Conservation (phyloP, 345 rosid genomes). For the Microcos paniculata region DNA sequence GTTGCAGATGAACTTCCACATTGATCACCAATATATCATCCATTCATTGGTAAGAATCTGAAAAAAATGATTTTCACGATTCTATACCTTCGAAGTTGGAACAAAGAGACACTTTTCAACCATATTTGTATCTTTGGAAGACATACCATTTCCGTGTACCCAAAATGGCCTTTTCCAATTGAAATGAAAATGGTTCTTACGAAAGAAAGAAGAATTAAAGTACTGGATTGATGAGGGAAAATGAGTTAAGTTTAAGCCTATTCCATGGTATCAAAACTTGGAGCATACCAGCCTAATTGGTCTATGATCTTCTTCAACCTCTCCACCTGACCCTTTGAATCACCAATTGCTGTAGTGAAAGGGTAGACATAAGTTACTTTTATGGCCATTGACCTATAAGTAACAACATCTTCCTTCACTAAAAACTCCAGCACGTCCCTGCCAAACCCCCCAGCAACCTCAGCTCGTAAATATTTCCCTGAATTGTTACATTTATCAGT, state of each 20-base stretch:
- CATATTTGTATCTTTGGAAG: too few relatives aligned
- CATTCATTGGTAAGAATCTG: too few relatives aligned
- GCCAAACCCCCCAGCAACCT: constrained; percentile 75
- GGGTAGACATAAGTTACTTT: constrained; percentile 89
- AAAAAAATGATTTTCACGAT: too few relatives aligned
- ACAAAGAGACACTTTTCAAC: too few relatives aligned
- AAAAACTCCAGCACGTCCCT: constrained; percentile 76
- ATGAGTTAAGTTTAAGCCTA: constrained; percentile 14
- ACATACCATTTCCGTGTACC: neutral
- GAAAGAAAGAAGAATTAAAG: neutral
- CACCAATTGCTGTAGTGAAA: constrained; percentile 87
- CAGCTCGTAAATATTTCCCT: constrained; percentile 77
- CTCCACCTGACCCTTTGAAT: constrained; percentile 82
- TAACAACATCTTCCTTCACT: constrained; percentile 75
- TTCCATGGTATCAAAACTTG: constrained; percentile 78
- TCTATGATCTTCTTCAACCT: constrained; percentile 63
- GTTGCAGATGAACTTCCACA: too few relatives aligned
- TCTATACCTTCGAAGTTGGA: too few relatives aligned
- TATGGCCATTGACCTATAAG: constrained; percentile 73
- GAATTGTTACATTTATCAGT: constrained; percentile 11
- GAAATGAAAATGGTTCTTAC: neutral
- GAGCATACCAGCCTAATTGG: constrained; percentile 83
- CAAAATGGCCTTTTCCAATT: neutral
- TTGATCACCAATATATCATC: too few relatives aligned
- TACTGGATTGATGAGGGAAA: neutral